phyloP scores from a whole-genome alignment of 2,329 filamentous ascomycete species.

The Phialemonium atrogriseum region DNA sequence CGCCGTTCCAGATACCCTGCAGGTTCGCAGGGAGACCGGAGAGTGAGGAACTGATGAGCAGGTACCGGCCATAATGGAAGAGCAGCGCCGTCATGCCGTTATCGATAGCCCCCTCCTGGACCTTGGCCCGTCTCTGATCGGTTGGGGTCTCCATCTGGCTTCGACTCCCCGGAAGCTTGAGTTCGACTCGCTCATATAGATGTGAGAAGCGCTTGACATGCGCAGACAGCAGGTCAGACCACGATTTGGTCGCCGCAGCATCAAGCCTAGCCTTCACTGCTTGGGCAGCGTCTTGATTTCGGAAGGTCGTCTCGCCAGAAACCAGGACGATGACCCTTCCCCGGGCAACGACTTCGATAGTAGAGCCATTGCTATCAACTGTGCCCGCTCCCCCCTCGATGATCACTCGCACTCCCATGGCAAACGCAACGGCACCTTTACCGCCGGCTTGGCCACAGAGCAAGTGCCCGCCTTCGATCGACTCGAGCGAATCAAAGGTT shows the following conservation, averaged over 20 bases:
- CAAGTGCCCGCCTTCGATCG: constrained; percentile 1
- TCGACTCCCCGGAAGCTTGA: neutral
- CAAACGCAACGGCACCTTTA: constrained; percentile 1
- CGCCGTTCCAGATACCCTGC: constrained; percentile 35
- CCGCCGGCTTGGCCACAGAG: neutral
- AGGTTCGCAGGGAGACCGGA: constrained; percentile 30
- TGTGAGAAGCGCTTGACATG: constrained; percentile 1
- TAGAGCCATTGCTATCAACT: neutral
- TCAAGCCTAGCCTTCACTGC: constrained; percentile 1
- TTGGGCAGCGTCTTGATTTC: neutral
- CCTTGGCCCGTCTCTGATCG: neutral
- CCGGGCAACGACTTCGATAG: neutral
- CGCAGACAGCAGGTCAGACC: neutral
- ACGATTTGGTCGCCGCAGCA: neutral
- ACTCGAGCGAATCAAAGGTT: neutral
- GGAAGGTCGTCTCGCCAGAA: constrained; percentile 1
- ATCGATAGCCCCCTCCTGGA: constrained; percentile 1
- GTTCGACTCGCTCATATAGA: constrained; percentile 1
- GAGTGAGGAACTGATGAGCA: constrained; percentile 23
- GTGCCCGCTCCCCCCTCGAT: neutral
- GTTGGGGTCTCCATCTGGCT: neutral
- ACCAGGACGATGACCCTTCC: neutral
- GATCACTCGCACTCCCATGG: constrained; percentile 1
- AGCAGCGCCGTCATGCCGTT: constrained; percentile 19
- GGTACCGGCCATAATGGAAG: constrained; percentile 28